Evolutionary conservation across 2,329 filamentous ascomycete species (phyloP).

Genomic region (Fusarium poae): DNA sequence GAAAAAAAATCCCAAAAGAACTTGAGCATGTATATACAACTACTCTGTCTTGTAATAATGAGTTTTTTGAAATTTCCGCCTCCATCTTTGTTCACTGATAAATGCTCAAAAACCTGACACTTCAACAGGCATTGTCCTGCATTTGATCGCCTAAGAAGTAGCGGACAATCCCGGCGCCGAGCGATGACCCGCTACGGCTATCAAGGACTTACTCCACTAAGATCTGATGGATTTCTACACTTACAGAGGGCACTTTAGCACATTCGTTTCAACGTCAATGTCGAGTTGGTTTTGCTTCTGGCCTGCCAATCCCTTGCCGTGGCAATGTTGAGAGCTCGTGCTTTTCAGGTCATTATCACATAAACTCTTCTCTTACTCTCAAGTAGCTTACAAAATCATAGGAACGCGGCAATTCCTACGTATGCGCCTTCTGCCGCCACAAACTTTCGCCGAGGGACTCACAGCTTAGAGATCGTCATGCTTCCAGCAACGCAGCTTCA

Average conservation of each 20-base stretch:
- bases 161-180: slow-evolving; percentile 45
- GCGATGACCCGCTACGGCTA: slow-evolving; percentile 32
- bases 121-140: neutral
- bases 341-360: slow-evolving; percentile 55
- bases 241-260: slow-evolving; percentile 26
- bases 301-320: slow-evolving; percentile 40
- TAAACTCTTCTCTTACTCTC: neutral
- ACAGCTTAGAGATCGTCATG: slow-evolving; percentile 32
- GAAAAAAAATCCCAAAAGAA: neutral
- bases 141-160: neutral
- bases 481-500: slow-evolving; percentile 26
- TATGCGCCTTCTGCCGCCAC: slow-evolving; percentile 58
- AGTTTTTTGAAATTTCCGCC: slow-evolving; percentile 10
- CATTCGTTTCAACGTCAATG: slow-evolving; percentile 40
- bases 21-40: no score
- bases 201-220: slow-evolving; percentile 33
- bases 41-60: neutral
- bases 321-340: slow-evolving; percentile 60
- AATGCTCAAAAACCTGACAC: slow-evolving; percentile 1
- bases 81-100: neutral
- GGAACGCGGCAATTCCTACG: slow-evolving; percentile 56
- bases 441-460: slow-evolving; percentile 44
- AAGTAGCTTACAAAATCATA: slow-evolving; percentile 39
- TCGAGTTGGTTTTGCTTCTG: slow-evolving; percentile 34
- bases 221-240: slow-evolving; percentile 18